Evolutionary conservation across 306 rosid species (phyloP).

Genomic region (Begonia fuchsioides): DNA sequence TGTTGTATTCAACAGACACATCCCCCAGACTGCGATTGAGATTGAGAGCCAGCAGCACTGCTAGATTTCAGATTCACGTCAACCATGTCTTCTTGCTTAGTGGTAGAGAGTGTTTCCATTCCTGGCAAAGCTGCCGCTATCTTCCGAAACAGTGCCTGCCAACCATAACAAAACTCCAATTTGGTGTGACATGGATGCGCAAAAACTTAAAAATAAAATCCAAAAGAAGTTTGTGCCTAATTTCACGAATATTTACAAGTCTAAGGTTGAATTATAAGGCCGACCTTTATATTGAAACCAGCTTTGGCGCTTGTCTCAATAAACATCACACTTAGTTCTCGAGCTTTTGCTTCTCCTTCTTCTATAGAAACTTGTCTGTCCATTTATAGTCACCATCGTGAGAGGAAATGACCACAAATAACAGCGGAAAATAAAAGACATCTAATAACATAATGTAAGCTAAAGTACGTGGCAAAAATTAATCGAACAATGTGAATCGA

Average conservation of each 20-base stretch:
- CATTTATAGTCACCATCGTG: constrained; percentile 5
- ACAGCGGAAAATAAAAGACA: no score
- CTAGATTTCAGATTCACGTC: constrained; percentile 72
- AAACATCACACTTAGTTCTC: constrained; percentile 66
- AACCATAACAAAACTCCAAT: background rate
- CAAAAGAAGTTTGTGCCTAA: no score
- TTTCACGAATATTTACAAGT: no score
- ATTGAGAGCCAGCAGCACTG: constrained; percentile 21
- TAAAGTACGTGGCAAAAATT: no score
- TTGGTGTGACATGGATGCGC: background rate
- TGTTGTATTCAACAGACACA: constrained; percentile 69
- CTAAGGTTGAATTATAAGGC: no score
- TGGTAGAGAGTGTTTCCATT: constrained; percentile 73
- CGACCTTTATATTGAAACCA: constrained; percentile 81
- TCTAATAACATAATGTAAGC: no score
- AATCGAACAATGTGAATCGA: no score
- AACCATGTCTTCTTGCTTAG: constrained; percentile 90
- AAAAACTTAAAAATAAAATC: background rate
- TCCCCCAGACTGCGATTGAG: constrained; percentile 50
- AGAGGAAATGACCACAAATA: constrained; percentile 1
- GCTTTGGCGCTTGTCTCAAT: constrained; percentile 94
- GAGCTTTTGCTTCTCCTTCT: constrained; percentile 80
- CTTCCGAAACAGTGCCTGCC: constrained; percentile 72
- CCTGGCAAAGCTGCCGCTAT: constrained; percentile 88
- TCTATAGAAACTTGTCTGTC: constrained; percentile 80